Evolutionary conservation across 2,329 filamentous ascomycete species (phyloP).

Genomic region (Cladosporium sp.): DNA sequence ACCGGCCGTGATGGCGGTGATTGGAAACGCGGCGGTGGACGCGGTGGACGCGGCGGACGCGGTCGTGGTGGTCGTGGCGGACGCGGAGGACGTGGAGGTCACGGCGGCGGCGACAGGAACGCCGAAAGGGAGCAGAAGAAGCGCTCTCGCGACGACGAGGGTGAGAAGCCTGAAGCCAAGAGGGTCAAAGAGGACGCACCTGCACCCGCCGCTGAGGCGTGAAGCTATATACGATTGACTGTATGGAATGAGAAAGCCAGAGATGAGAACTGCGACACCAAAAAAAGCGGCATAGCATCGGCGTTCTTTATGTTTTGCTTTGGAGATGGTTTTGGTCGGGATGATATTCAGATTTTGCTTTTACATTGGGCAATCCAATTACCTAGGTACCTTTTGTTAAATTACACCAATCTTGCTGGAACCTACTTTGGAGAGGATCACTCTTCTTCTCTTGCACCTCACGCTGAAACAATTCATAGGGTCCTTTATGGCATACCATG

Average conservation of each 20-base stretch:
- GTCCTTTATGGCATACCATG: no score
- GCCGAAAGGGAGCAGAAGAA: slow-evolving; percentile 14
- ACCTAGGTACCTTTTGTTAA: no score
- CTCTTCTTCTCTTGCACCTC: no score
- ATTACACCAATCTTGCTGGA: no score
- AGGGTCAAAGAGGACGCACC: slow-evolving; percentile 18
- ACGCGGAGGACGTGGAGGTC: slow-evolving; percentile 17
- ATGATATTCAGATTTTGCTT: no score
- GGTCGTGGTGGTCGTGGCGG: slow-evolving; percentile 21
- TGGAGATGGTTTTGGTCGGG: no score
- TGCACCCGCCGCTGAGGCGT: slow-evolving; percentile 10
- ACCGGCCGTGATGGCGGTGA: slow-evolving; percentile 34
- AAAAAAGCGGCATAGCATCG: slow-evolving; percentile 11
- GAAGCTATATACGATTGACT: background rate
- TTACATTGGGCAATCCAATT: no score
- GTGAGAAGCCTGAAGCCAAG: slow-evolving; percentile 16
- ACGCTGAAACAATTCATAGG: no score
- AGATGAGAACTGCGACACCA: background rate
- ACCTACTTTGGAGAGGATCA: no score
- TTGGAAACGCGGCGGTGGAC: slow-evolving; percentile 23
- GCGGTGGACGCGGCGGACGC: slow-evolving; percentile 23
- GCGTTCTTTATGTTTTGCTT: background rate
- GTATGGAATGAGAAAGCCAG: background rate
- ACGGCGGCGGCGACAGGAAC: slow-evolving; percentile 23
- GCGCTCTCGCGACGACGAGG: no score